These are phyloP conservation scores for Fusarium algeriense DNA, from an alignment of 2,329 filamentous ascomycete genomes.

Conservation along the genomic window DNA sequence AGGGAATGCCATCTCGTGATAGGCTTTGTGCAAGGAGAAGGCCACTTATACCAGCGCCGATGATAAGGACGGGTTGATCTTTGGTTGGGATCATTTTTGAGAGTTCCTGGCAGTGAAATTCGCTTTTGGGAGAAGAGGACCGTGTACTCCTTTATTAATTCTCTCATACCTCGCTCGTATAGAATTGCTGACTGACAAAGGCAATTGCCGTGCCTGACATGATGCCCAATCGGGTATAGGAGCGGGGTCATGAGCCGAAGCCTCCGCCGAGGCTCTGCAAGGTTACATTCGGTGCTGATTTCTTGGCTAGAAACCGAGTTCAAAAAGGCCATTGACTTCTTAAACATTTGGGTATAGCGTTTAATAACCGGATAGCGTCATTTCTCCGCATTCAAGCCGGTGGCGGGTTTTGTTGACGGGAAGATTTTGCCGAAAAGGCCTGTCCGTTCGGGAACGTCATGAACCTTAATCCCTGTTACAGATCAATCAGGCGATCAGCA, in stretches of 20 bases:
- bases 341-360: background rate
- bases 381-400: background rate
- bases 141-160: background rate
- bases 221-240: background rate
- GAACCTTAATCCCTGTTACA: rapidly evolving
- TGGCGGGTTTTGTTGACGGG: background rate
- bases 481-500: too few species aligned
- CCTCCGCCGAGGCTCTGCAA: background rate
- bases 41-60: slow-evolving; percentile 55
- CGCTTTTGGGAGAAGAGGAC: rapidly evolving
- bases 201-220: background rate
- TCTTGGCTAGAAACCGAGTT: background rate
- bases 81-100: background rate
- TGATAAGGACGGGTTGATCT: slow-evolving; percentile 50
- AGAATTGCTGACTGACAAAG: too few species aligned
- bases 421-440: background rate
- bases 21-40: slow-evolving; percentile 54
- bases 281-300: background rate
- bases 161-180: background rate
- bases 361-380: background rate
- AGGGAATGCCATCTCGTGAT: slow-evolving; percentile 52
- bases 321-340: rapidly evolving
- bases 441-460: background rate
- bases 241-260: background rate
- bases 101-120: rapidly evolving